Conservation (phyloP, 352 stramenopile species). For the Globisporangium yorkense region DNA sequence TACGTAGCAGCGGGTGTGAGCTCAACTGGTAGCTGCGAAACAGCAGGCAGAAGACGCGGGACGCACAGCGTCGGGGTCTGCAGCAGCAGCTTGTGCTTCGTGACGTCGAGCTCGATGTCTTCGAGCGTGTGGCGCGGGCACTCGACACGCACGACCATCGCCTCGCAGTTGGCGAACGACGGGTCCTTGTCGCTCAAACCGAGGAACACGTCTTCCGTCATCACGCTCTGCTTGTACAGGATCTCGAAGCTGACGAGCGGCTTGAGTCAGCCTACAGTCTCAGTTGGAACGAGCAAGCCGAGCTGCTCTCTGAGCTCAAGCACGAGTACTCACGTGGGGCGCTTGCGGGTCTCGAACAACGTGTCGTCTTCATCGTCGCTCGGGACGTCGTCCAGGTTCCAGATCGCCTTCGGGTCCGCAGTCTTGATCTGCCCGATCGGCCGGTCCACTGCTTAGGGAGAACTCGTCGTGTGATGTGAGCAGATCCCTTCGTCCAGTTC, state of each 20-base stretch:
- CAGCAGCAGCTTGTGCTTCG: conserved; percentile 67
- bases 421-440: conserved; percentile 67
- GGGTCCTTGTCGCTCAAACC: conserved; percentile 79
- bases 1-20: neutral
- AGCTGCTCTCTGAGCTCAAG: neutral
- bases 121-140: conserved; percentile 58
- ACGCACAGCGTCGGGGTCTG: conserved; percentile 54
- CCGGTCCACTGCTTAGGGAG: conserved; percentile 27
- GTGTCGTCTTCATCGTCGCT: conserved; percentile 78
- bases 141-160: conserved; percentile 70
- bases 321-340: conserved; percentile 33
- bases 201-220: conserved; percentile 84
- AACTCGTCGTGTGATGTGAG: neutral
- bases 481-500: neutral
- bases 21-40: neutral
- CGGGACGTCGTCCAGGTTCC: conserved; percentile 57
- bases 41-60: too few species aligned
- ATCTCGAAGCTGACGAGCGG: conserved; percentile 52
- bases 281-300: too few species aligned
- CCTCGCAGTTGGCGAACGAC: conserved; percentile 73
- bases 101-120: conserved; percentile 80
- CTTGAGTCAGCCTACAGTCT: neutral
- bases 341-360: conserved; percentile 38
- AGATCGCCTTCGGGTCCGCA: conserved; percentile 65
- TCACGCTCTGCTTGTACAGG: conserved; percentile 83